Percentiles rank a stretch among this genome's conserved stretches.
Evolutionary conservation across 352 stramenopile genomes (phyloP).

Genomic region (Halophytophthora batemanensis): DNA sequence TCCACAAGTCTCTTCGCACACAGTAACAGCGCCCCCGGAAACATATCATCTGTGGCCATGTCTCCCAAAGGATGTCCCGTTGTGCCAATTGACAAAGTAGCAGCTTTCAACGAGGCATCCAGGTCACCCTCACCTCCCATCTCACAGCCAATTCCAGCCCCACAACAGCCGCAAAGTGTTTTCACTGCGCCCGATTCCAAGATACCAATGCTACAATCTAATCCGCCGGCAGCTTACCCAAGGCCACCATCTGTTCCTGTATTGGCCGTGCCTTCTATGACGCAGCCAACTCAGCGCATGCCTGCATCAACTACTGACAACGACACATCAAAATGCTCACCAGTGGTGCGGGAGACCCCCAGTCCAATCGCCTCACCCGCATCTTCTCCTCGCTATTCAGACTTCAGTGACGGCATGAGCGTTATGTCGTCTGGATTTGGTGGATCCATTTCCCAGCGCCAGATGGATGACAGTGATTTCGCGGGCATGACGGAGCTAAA

Average conservation of each 20-base stretch:
- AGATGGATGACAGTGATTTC: slow-evolving; percentile 9
- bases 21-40: slow-evolving; percentile 8
- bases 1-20: slow-evolving; percentile 4
- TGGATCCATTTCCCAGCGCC: slow-evolving; percentile 7
- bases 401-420: slow-evolving; percentile 21
- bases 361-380: slow-evolving; percentile 10
- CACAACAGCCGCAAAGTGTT: background rate
- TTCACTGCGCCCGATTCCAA: slow-evolving; percentile 11
- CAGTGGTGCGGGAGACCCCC: slow-evolving; percentile 6
- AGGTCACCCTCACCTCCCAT: slow-evolving; percentile 8
- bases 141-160: background rate
- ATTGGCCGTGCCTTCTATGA: slow-evolving; percentile 12
- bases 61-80: slow-evolving; percentile 14
- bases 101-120: slow-evolving; percentile 3
- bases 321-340: slow-evolving; percentile 5
- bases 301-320: slow-evolving; percentile 22
- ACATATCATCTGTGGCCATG: slow-evolving; percentile 11
- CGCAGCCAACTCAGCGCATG: slow-evolving; percentile 12
- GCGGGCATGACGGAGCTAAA: slow-evolving; percentile 8
- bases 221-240: slow-evolving; percentile 2
- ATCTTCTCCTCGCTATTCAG: slow-evolving; percentile 18
- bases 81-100: slow-evolving; percentile 11
- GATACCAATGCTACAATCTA: background rate
- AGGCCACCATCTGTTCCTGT: slow-evolving; percentile 14
- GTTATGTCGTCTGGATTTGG: slow-evolving; percentile 19